Evolutionary conservation across 495 filamentous ascomycete genomes (phyloP).

Genomic region (Pyrenula aspistea): DNA sequence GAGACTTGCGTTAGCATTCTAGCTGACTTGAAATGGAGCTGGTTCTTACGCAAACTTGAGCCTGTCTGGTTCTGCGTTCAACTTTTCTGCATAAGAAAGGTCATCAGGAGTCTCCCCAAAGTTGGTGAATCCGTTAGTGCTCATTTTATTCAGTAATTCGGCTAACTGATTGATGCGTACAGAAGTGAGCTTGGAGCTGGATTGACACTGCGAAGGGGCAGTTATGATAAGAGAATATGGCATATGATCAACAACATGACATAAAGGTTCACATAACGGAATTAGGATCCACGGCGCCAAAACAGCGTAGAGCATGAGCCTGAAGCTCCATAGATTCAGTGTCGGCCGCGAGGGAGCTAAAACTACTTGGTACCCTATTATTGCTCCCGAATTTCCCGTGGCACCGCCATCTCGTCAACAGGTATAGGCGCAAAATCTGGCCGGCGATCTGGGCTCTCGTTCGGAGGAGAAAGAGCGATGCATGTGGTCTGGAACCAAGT

Average conservation of each 20-base stretch:
- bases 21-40: not conserved
- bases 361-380: not conserved
- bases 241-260: not conserved
- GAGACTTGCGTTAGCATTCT: not conserved
- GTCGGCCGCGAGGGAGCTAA: not conserved
- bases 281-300: not conserved
- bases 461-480: too few relatives aligned
- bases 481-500: not conserved
- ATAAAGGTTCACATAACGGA: not conserved
- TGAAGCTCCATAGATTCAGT: not conserved
- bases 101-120: not conserved
- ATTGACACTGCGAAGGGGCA: not conserved
- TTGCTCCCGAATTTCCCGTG: not conserved
- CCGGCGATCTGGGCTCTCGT: not conserved
- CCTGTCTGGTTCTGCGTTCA: slow-evolving; percentile 14
- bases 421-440: not conserved
- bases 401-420: not conserved
- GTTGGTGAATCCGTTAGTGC: not conserved
- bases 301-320: not conserved
- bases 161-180: not conserved
- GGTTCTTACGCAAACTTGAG: slow-evolving; percentile 17
- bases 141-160: not conserved
- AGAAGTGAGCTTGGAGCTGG: not conserved
- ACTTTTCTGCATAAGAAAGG: slow-evolving; percentile 12
- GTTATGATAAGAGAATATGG: not conserved